Percentiles rank a stretch among this genome's conserved stretches.
These are phyloP conservation scores for Dissophora ornata DNA, from an alignment of 192 early-diverging fungal species.

Conservation along the genomic window DNA sequence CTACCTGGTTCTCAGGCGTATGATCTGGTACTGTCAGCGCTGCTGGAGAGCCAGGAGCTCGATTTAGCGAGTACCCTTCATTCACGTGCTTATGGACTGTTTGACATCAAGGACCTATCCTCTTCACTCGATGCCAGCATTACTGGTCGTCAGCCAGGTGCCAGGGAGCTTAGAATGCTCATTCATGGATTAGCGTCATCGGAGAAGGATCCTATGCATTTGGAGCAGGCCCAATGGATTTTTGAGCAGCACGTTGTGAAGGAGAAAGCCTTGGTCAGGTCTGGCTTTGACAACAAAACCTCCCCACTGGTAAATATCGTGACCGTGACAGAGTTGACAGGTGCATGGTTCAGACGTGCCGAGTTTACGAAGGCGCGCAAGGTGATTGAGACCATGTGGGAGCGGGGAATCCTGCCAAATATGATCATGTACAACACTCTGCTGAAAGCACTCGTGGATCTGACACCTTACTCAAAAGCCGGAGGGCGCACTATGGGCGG, in stretches of 20 bases:
- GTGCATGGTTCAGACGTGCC: constrained; percentile 35
- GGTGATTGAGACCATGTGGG: constrained; percentile 20
- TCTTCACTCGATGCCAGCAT: background rate
- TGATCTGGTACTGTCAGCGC: background rate
- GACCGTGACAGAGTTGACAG: constrained; percentile 24
- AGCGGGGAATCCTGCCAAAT: constrained; percentile 21
- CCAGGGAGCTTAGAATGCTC: constrained; percentile 9
- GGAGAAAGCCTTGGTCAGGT: background rate
- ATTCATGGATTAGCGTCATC: constrained; percentile 17
- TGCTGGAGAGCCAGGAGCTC: constrained; percentile 21
- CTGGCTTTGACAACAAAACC: no score
- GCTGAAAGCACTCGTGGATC: constrained; percentile 31
- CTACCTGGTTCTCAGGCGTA: constrained; percentile 12
- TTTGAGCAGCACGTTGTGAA: constrained; percentile 30
- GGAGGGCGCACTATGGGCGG: constrained; percentile 18
- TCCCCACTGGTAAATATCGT: constrained; percentile 7
- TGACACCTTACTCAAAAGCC: constrained; percentile 14
- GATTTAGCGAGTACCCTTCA: constrained; percentile 26
- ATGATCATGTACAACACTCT: constrained; percentile 52
- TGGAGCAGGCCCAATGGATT: constrained; percentile 37
- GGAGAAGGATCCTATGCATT: background rate
- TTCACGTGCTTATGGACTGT: constrained; percentile 7
- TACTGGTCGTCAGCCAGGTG: background rate
- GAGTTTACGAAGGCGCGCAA: constrained; percentile 12
- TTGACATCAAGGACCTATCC: background rate